Base-by-base conservation (phyloP, 1,139 yeast genomes). In the Eremothecium coryli region DNA sequence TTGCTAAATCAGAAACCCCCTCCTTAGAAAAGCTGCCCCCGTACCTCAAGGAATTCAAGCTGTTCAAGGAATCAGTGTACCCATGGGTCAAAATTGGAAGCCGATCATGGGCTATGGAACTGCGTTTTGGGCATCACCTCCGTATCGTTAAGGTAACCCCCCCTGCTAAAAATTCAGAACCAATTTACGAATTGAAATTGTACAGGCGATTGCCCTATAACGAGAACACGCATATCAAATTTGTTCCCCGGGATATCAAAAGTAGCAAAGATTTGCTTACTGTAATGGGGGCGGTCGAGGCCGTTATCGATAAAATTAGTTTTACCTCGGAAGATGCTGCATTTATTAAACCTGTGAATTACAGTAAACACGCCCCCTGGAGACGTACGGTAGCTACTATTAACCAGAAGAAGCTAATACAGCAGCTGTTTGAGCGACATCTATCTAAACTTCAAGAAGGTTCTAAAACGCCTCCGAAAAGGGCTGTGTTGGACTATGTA, bases 301-400 rank as follows among this genome's bases (percentile, higher is more conserved):
- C 40, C 26, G 29, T 52, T n/a, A 23, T 50, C 3, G 41, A 38
- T 14, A 29, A 40, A 13, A 34, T 29, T 18, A 18, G 23, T 5
- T 26, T 10, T 17, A 11, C 14, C 18, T 23, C 24, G 9, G 20
- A 14, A 18, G n/a, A 23, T n/a, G 11, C 37, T 9, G 26, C 17
- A 14, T 26, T 33, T 37, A 28, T 46, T 40, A 7, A 20, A 20
- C 4, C 21, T 29, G 37, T 33, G 18, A 48, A 55, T 39, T 29
- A 52, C 37, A 33, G 52, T 12, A 58, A 52, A 31, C 50, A 32
- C 35, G 49, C 61, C 7, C 38, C 37, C n/a, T 61, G 65, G 65
- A 50, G 66, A 37, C 29, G 25, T 2, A 36, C 38, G 1, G 37
- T 41, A 5, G 52, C 62, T 1, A 41, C 60, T 5, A 29, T 38